Base-by-base conservation (phyloP, 2,329 filamentous ascomycete genomes). In the Lachnellula hyalina region DNA sequence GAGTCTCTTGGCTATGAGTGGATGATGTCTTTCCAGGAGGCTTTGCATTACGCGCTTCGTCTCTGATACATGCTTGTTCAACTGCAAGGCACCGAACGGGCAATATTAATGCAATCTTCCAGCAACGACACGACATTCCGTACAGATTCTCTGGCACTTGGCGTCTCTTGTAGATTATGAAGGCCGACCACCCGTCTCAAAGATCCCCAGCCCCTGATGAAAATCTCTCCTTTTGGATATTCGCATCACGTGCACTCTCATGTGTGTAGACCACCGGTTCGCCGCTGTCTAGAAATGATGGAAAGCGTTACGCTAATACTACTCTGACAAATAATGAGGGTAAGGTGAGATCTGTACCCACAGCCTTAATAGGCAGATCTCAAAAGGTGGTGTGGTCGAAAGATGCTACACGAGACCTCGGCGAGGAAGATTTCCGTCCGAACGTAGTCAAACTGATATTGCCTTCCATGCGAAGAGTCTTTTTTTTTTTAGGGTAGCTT, bases 141-240 rank as follows among this genome's bases (percentile, higher is more conserved):
- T 25, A 32, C 38, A 17, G 17, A 32, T 17, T 25, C 38, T 42
- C 48, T 36, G 48, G 48, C 48, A 32, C 35, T 21, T 19, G 38
- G 17, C 38, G 38, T 51, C 48, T 51, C 48, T 51, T 25, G 8
- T 17, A 51, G 38, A 51, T 51, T 41, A 38, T 17, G 25, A 42
- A 12, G 48, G 48, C 48, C 48, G 36, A 38, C 48, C 23, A 44
- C 38, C 48, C 38, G 48, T 51, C 38, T 36, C 48, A 51, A 51
- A 34, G 41, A 42, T 51, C 21, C 15, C 36, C 23, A n/a, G 15
- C 38, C 48, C 48, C 21, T 28, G 36, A 42, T 6, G 36, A 12
- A 12, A 45, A 53, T 53, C 23, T 21, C 36, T 32, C 36, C 6
- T 23, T 36, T n/a, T n/a, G 28, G 47, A 36, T 12, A 49, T 14